These are phyloP conservation scores for Metrosideros polymorpha DNA, from an alignment of 441 rosid genomes.

Conservation along the genomic window DNA sequence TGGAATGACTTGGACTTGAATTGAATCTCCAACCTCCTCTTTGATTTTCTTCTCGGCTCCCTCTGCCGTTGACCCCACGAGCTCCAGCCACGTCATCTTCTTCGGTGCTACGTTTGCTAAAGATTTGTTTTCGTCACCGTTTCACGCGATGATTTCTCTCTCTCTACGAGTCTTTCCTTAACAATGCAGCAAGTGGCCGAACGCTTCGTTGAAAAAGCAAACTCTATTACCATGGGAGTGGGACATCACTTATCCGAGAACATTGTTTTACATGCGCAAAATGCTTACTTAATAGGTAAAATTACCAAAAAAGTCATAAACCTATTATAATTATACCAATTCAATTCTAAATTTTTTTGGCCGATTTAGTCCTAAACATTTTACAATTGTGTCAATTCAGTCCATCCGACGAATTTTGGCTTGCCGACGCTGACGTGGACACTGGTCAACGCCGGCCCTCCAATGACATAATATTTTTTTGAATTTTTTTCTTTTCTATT, in stretches of 20 bases:
- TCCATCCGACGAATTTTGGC: too few species aligned
- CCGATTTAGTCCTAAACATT: too few species aligned
- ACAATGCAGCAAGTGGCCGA: neutral
- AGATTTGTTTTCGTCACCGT: neutral
- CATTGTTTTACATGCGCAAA: neutral
- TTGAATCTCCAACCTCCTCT: slow-evolving; percentile 16
- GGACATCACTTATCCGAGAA: neutral
- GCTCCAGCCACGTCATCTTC: slow-evolving; percentile 22
- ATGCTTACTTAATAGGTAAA: too few species aligned
- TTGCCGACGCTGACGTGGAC: too few species aligned
- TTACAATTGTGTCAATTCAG: too few species aligned
- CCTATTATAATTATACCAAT: too few species aligned
- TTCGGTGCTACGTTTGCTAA: neutral
- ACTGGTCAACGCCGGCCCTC: too few species aligned
- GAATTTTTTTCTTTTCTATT: too few species aligned
- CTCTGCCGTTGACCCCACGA: slow-evolving; percentile 21
- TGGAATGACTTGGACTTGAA: slow-evolving; percentile 18
- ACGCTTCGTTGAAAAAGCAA: neutral
- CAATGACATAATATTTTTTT: too few species aligned
- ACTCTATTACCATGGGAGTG: neutral
- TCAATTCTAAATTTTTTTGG: too few species aligned
- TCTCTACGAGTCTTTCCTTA: neutral
- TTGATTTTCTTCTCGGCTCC: slow-evolving; percentile 39
- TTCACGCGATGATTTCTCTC: neutral
- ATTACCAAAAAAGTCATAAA: too few species aligned